Conservation (phyloP, 805 yeast species). For the Kuraishia piskuri region DNA sequence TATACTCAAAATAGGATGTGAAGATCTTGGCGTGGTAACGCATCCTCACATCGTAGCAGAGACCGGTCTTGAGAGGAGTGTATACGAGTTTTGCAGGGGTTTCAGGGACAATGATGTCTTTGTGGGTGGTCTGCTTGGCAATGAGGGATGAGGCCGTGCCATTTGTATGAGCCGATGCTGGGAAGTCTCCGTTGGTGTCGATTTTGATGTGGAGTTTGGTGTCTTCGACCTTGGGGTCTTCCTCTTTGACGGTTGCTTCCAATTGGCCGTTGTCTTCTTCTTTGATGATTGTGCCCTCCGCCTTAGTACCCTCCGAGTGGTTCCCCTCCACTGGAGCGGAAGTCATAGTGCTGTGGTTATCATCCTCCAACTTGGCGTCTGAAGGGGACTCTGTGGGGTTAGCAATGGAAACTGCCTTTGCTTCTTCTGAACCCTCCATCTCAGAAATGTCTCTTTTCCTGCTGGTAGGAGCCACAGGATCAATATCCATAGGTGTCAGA, state of each 20-base stretch:
- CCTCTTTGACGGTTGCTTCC: no score
- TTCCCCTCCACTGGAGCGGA: no score
- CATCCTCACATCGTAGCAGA: constrained; percentile 96
- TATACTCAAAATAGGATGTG: constrained; percentile 85
- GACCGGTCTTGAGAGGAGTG: constrained; percentile 77
- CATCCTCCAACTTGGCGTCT: no score
- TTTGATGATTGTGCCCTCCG: no score
- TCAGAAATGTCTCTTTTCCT: neutral
- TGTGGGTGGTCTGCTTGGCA: neutral
- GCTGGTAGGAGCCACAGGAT: neutral
- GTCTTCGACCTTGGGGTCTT: no score
- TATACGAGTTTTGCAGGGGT: constrained; percentile 62
- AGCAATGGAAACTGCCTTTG: neutral
- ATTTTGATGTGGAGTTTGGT: no score
- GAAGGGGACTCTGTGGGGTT: neutral
- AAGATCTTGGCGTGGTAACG: constrained; percentile 93
- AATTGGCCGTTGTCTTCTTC: no score
- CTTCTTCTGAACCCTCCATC: neutral
- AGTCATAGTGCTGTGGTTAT: no score
- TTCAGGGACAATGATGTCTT: constrained; percentile 39
- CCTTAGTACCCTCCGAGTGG: no score
- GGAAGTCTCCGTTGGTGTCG: neutral
- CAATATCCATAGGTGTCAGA: no score
- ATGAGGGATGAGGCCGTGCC: neutral
- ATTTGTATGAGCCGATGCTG: neutral